Conservation (phyloP, 257 asterid species). For the Misopates orontium region DNA sequence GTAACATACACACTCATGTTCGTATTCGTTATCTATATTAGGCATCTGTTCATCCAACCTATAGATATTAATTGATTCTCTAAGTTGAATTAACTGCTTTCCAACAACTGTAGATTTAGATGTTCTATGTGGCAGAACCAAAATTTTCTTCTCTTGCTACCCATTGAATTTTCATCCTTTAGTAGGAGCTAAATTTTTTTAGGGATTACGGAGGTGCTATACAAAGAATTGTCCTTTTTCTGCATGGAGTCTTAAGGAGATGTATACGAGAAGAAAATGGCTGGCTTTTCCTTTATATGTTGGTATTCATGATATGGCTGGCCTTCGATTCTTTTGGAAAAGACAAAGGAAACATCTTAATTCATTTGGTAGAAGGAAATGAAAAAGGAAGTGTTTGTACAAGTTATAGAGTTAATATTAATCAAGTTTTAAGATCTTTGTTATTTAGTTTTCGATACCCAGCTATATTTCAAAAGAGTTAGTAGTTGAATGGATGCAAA, state of each 20-base stretch:
- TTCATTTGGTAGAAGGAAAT: not conserved
- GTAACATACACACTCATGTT: constrained; percentile 6
- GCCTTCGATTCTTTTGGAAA: constrained; percentile 13
- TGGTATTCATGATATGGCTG: constrained; percentile 3
- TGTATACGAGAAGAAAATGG: not conserved
- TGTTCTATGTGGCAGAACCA: constrained; percentile 1
- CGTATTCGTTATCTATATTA: not conserved
- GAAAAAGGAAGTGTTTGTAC: not conserved
- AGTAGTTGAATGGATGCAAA: not conserved
- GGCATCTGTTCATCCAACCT: not conserved
- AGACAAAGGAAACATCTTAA: not conserved
- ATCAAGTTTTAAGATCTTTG: too few species aligned
- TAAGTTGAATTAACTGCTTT: constrained; percentile 7
- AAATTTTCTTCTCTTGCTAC: not conserved
- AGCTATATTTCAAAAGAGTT: not conserved
- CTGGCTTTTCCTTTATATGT: constrained; percentile 11
- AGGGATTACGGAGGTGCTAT: too few species aligned
- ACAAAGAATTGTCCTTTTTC: not conserved
- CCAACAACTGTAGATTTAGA: constrained; percentile 5
- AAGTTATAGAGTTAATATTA: not conserved
- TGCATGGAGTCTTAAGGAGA: not conserved
- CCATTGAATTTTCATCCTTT: not conserved
- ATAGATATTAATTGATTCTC: constrained; percentile 1
- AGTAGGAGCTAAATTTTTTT: too few species aligned
- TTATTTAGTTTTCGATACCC: not conserved